Base-by-base conservation (phyloP, 164 flowering plant genomes). In the Platanus orientalis region DNA sequence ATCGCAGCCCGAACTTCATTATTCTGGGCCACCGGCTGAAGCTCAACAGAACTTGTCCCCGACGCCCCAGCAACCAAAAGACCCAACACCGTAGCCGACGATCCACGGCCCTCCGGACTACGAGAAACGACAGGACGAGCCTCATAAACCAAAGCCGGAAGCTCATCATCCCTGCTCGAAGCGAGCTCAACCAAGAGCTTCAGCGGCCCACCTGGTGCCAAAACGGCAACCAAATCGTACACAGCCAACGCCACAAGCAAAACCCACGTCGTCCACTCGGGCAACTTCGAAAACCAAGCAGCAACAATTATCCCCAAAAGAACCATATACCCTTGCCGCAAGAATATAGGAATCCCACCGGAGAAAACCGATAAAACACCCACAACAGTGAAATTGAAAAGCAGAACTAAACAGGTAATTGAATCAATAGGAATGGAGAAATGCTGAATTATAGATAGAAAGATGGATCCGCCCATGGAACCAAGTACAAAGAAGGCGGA, bases 211-310 rank as follows among this genome's bases (percentile, higher is more conserved):
- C 96, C 94, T 0, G 98, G 97, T 0, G 86, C 88, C 69, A 88
- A 76, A 27, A 93, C 96, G 0, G 96, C 98, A 30, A 80, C 92
- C 64, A 93, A 68, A 80, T 90, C 98, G 74, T 93, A 93, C 48
- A 88, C 32, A 17, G 96, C 92, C 79, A 93, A 66, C 0, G 92
- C 90, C 48, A 90, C 81, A 54, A 93, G 78, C 71, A 90, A 71
- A 40, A 57, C 69, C 97, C 98, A 93, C 2, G 98, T 90, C 1
- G 94, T 90, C 98, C 98, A 93, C 42, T 93, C 96, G 0, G 97
- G 97, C 74, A 90, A 71, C 30, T 80, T 79, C 0, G 98, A 78
- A 67, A 93, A 90, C 96, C 96, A 93, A 40, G 86, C 78, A 1
- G 98, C 98, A 27, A 83, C 88, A 45, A 87, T 71, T 0, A 93